Conservation (phyloP, 441 rosid species). For the Pelargonium fulgidum region DNA sequence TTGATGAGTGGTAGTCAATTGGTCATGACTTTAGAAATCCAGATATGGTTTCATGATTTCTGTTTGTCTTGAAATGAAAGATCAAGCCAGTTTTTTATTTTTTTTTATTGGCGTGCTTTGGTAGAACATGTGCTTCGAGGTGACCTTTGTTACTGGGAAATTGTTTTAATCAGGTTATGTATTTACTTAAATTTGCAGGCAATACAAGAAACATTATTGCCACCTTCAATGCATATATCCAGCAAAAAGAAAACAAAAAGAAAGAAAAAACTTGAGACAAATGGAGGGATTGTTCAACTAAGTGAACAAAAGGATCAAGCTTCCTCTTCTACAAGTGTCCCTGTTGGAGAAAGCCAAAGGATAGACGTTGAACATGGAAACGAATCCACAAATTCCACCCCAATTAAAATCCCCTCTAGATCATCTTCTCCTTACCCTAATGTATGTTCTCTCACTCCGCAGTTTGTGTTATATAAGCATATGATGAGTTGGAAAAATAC, state of each 20-base stretch:
- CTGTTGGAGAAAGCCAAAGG: conserved; percentile 23
- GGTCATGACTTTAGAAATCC: not conserved
- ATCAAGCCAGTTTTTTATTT: not conserved
- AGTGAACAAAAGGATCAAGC: conserved; percentile 17
- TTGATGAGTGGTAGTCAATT: too few relatives aligned
- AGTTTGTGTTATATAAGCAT: not conserved
- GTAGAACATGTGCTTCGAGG: not conserved
- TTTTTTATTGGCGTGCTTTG: too few relatives aligned
- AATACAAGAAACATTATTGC: conserved; percentile 57
- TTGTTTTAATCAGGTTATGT: not conserved
- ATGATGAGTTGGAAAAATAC: not conserved
- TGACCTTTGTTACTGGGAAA: not conserved
- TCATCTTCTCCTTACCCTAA: conserved; percentile 39
- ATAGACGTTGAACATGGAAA: conserved; percentile 19
- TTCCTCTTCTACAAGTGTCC: conserved; percentile 19
- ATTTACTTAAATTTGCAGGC: conserved; percentile 32
- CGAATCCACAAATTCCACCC: conserved; percentile 17
- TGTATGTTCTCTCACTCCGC: conserved; percentile 24
- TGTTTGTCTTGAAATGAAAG: not conserved
- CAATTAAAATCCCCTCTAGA: conserved; percentile 26
- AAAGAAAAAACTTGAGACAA: conserved; percentile 28
- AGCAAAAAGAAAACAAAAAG: conserved; percentile 35
- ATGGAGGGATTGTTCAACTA: conserved; percentile 37
- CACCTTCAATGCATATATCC: conserved; percentile 52
- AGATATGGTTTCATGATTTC: not conserved